Evolutionary conservation across 2,329 filamentous ascomycete species (phyloP).

Genomic region (Sporothrix mexicana): DNA sequence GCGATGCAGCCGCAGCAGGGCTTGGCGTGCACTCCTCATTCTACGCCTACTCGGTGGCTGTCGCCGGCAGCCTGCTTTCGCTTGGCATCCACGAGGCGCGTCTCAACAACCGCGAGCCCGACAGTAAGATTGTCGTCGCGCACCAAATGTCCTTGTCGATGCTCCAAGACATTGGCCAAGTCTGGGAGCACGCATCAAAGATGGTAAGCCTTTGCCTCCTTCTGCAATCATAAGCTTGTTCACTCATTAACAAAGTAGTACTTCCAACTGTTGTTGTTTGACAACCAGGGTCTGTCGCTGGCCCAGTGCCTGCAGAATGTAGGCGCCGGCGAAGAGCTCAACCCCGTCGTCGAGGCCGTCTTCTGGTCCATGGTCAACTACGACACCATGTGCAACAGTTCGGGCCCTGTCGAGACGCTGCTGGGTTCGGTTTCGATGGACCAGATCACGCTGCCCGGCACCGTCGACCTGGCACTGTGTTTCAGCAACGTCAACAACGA

Average conservation of each 20-base stretch:
- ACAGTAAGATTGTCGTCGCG: not conserved
- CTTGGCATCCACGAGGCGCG: not conserved
- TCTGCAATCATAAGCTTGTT: not conserved
- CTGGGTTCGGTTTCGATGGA: not conserved
- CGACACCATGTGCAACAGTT: constrained; percentile 9
- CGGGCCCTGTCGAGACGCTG: not conserved
- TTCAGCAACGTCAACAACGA: not conserved
- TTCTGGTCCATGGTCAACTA: constrained; percentile 16
- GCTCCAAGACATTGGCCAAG: not conserved
- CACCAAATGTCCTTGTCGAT: constrained; percentile 2
- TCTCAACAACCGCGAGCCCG: not conserved
- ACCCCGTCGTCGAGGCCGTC: not conserved
- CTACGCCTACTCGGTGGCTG: constrained; percentile 6
- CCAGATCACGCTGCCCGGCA: not conserved
- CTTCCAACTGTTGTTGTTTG: constrained; percentile 10
- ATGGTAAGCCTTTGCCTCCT: not conserved
- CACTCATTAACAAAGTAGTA: not conserved
- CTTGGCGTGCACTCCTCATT: constrained; percentile 4
- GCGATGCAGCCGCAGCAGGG: not conserved
- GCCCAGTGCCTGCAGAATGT: not conserved
- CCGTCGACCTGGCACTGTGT: not conserved
- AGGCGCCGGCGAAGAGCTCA: not conserved
- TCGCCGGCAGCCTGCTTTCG: not conserved
- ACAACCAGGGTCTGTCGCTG: not conserved
- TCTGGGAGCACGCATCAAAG: constrained; percentile 20